phyloP scores from a whole-genome alignment of 148 eudicot genomes.

The Pharnaceum exiguum region DNA sequence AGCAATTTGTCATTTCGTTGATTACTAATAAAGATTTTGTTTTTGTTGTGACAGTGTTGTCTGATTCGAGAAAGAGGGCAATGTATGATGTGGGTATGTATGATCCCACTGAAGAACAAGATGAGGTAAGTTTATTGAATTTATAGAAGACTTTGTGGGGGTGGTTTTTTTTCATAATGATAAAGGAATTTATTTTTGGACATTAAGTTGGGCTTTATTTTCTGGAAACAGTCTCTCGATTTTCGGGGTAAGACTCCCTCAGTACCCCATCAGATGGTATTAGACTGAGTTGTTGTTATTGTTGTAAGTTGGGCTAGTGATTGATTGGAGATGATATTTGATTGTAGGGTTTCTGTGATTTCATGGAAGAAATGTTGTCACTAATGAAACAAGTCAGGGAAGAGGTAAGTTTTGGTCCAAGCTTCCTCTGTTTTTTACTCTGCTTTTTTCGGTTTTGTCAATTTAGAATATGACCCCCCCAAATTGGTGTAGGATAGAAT shows the following conservation, averaged over 20 bases:
- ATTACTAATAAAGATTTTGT: neutral
- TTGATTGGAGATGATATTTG: neutral
- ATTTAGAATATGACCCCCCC: neutral
- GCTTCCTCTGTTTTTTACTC: neutral
- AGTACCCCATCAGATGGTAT: too few species aligned
- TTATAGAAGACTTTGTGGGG: too few species aligned
- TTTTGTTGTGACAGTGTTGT: constrained; percentile 49
- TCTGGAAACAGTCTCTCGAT: too few species aligned
- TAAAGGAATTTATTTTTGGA: neutral
- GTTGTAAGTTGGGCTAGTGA: too few species aligned
- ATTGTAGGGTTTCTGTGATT: constrained; percentile 66
- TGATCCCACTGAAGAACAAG: constrained; percentile 54
- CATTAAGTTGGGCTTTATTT: too few species aligned
- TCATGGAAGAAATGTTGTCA: constrained; percentile 64
- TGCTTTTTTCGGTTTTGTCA: neutral
- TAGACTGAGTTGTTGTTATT: too few species aligned
- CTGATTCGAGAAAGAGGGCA: constrained; percentile 56
- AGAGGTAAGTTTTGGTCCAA: constrained; percentile 39
- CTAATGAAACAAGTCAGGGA: constrained; percentile 55
- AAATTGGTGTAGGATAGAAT: too few species aligned
- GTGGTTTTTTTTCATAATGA: too few species aligned
- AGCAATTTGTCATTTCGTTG: neutral
- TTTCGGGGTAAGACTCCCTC: too few species aligned
- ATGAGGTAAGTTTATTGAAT: constrained; percentile 36
- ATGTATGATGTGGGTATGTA: constrained; percentile 73